These are phyloP conservation scores for Corylus heterophylla DNA, from an alignment of 306 rosid genomes.

Conservation along the genomic window DNA sequence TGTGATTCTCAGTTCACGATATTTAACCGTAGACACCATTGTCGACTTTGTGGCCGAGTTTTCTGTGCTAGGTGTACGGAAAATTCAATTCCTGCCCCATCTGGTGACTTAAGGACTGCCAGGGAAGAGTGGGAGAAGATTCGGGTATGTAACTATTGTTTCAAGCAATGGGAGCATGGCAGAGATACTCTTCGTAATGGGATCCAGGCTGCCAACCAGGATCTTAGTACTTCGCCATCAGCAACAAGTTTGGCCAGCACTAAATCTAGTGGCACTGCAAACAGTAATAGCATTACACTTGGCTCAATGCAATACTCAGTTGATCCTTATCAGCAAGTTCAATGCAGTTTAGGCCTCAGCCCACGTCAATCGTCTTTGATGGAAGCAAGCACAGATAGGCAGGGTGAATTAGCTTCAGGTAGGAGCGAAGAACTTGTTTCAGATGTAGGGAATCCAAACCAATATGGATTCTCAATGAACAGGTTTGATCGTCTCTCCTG, in stretches of 20 bases:
- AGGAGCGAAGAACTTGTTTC: conserved; percentile 50
- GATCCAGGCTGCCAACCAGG: conserved; percentile 49
- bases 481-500: conserved; percentile 41
- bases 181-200: conserved; percentile 40
- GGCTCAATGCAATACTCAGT: conserved; percentile 59
- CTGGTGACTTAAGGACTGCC: conserved; percentile 35
- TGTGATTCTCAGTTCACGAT: conserved; percentile 86
- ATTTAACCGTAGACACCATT: conserved; percentile 86
- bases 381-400: conserved; percentile 42
- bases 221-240: conserved; percentile 54
- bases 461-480: conserved; percentile 39
- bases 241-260: conserved; percentile 61
- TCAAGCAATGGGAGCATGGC: conserved; percentile 76
- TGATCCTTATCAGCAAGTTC: conserved; percentile 51
- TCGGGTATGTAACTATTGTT: conserved; percentile 90
- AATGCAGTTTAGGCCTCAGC: conserved; percentile 48
- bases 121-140: conserved; percentile 71
- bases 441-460: conserved; percentile 41
- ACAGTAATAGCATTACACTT: conserved; percentile 63
- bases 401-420: conserved; percentile 37
- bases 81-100: conserved; percentile 70
- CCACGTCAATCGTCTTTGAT: conserved; percentile 47
- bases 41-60: conserved; percentile 89
- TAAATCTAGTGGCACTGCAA: conserved; percentile 61
- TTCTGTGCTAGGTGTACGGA: conserved; percentile 86